phyloP scores from a whole-genome alignment of 1,284 basidiomycete species.

The Ganoderma lingzhi region DNA sequence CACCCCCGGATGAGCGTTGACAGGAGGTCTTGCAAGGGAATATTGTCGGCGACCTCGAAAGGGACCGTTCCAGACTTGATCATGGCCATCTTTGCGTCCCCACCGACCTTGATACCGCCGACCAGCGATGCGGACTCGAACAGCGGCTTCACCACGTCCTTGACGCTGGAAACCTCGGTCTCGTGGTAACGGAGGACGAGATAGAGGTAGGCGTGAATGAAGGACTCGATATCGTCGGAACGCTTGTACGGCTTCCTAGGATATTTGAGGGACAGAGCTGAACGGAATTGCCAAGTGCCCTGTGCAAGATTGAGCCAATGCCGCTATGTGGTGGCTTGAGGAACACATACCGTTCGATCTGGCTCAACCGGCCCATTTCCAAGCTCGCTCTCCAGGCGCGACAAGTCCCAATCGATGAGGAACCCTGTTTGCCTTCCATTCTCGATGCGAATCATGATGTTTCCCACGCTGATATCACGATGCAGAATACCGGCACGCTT shows the following conservation, averaged over 20 bases:
- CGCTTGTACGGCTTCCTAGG: conserved; percentile 19
- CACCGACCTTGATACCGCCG: background rate
- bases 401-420: conserved; percentile 25
- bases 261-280: conserved; percentile 7
- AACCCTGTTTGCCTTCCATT: background rate
- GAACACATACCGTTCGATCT: conserved; percentile 5
- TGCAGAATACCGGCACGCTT: conserved; percentile 6
- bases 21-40: background rate
- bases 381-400: background rate
- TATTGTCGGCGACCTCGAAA: too few relatives aligned
- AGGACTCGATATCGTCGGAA: conserved; percentile 29
- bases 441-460: conserved; percentile 20
- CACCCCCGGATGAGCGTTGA: background rate
- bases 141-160: background rate
- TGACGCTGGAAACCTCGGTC: background rate
- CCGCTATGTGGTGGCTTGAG: too few relatives aligned
- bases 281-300: conserved; percentile 30
- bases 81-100: too few relatives aligned
- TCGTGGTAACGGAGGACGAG: conserved; percentile 4
- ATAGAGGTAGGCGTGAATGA: conserved; percentile 14
- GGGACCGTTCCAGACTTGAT: too few relatives aligned
- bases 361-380: background rate
- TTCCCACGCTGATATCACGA: conserved; percentile 21
- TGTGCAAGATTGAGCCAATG: background rate
- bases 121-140: background rate